phyloP scores from a whole-genome alignment of 331 rosid genomes.

The Quercus tomentella region DNA sequence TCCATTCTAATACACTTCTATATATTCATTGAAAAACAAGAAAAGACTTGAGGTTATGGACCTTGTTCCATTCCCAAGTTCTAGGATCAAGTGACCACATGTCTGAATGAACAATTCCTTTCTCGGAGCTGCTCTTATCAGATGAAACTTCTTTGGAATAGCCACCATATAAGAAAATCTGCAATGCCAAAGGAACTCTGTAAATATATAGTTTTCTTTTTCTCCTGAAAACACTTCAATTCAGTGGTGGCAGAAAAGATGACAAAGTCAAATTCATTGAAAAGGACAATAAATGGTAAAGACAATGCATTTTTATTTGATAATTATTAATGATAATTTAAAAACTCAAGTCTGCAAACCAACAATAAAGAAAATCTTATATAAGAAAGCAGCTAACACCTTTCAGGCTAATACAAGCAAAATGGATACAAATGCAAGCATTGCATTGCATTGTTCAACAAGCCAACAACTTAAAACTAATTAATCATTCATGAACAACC shows the following conservation, averaged over 20 bases:
- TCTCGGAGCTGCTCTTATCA: slow-evolving; percentile 75
- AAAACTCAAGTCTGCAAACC: not conserved
- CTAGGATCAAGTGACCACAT: slow-evolving; percentile 97
- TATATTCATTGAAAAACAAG: not conserved
- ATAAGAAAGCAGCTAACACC: not conserved
- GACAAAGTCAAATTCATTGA: not conserved
- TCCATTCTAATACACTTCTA: not conserved
- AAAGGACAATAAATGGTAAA: not conserved
- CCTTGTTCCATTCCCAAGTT: slow-evolving; percentile 99
- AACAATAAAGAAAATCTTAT: not conserved
- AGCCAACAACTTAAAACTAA: not conserved
- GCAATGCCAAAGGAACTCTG: slow-evolving; percentile 31
- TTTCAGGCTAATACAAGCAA: not conserved
- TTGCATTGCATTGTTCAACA: not conserved
- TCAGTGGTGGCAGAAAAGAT: not conserved
- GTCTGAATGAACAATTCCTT: slow-evolving; percentile 91
- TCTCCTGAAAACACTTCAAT: not conserved
- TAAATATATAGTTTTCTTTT: not conserved
- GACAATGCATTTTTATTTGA: not conserved
- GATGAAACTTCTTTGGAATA: slow-evolving; percentile 90
- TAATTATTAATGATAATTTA: not conserved
- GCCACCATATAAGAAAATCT: slow-evolving; percentile 94
- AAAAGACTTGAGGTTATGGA: slow-evolving; percentile 11
- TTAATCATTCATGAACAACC: not conserved
- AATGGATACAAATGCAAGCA: not conserved